Conservation (phyloP, 2,329 filamentous ascomycete genomes). For the Aspergillus latus region DNA sequence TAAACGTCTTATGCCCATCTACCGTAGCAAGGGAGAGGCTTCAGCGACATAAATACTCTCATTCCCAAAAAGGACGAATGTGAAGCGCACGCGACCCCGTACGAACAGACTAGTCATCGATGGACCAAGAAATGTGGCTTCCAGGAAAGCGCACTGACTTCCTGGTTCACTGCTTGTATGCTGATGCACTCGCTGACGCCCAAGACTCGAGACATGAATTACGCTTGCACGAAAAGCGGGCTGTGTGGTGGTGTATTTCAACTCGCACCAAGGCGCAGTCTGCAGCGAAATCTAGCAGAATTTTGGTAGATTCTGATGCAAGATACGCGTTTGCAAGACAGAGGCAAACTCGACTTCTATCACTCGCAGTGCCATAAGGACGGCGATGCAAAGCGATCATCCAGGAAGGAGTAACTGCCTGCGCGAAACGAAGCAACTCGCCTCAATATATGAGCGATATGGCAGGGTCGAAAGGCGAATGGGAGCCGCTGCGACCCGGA, state of each 20-base stretch:
- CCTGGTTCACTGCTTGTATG: conserved; percentile 43
- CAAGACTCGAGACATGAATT: conserved; percentile 25
- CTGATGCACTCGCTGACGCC: conserved; percentile 57
- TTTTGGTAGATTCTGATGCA: conserved; percentile 50
- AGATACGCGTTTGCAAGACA: conserved; percentile 47
- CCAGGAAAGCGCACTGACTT: not conserved
- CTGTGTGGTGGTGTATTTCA: conserved; percentile 25
- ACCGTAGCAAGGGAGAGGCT: not conserved
- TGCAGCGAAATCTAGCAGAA: conserved; percentile 28
- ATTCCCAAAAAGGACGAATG: not conserved
- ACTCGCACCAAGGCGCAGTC: conserved; percentile 33
- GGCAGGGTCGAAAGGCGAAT: conserved; percentile 31
- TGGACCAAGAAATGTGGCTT: not conserved
- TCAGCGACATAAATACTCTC: conserved; percentile 1
- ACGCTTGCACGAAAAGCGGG: conserved; percentile 25
- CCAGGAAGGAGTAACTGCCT: conserved; percentile 38
- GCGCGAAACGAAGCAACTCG: conserved; percentile 29
- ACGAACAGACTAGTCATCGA: not conserved
- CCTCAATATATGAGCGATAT: conserved; percentile 25
- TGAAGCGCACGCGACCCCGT: not conserved
- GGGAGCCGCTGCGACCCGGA: conserved; percentile 40
- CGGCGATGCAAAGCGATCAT: conserved; percentile 28
- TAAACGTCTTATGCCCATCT: not conserved
- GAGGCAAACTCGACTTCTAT: conserved; percentile 60
- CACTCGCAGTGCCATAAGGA: conserved; percentile 31